These are phyloP conservation scores for Soucietia sequanensis DNA, from an alignment of 805 yeast genomes.

Conservation along the genomic window DNA sequence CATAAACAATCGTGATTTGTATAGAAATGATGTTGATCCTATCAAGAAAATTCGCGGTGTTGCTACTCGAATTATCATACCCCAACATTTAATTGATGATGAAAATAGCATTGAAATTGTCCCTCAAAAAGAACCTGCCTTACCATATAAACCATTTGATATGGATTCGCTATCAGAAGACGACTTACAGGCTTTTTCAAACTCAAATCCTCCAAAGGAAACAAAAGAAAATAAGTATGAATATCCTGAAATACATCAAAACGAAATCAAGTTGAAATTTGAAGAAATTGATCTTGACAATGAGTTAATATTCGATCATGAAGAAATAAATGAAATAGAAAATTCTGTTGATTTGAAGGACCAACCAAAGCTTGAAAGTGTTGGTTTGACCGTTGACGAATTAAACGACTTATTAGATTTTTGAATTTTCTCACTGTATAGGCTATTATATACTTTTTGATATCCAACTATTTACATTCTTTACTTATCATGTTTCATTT, in stretches of 20 bases:
- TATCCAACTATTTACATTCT: not conserved
- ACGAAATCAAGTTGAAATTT: conserved; percentile 11
- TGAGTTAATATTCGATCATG: conserved; percentile 9
- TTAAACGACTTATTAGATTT: conserved; percentile 36
- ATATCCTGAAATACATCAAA: conserved; percentile 10
- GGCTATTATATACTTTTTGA: not conserved
- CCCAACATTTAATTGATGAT: conserved; percentile 21
- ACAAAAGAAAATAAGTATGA: conserved; percentile 15
- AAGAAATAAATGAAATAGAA: conserved; percentile 9
- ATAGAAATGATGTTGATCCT: conserved; percentile 25
- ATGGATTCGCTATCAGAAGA: conserved; percentile 38
- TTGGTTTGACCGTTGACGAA: conserved; percentile 35
- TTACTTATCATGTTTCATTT: too few relatives aligned
- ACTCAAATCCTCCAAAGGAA: conserved; percentile 19
- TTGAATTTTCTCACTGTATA: conserved; percentile 5
- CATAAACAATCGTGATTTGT: conserved; percentile 7
- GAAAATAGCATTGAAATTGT: conserved; percentile 49
- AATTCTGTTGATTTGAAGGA: conserved; percentile 6
- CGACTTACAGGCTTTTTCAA: conserved; percentile 21
- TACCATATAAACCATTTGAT: conserved; percentile 45
- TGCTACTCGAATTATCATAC: conserved; percentile 8
- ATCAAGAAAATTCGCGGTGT: conserved; percentile 14
- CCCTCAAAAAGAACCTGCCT: conserved; percentile 36
- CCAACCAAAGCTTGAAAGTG: conserved; percentile 9
- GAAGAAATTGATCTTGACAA: conserved; percentile 10